Base-by-base conservation (phyloP, 257 asterid species). In the Fraxinus cuspidata region DNA sequence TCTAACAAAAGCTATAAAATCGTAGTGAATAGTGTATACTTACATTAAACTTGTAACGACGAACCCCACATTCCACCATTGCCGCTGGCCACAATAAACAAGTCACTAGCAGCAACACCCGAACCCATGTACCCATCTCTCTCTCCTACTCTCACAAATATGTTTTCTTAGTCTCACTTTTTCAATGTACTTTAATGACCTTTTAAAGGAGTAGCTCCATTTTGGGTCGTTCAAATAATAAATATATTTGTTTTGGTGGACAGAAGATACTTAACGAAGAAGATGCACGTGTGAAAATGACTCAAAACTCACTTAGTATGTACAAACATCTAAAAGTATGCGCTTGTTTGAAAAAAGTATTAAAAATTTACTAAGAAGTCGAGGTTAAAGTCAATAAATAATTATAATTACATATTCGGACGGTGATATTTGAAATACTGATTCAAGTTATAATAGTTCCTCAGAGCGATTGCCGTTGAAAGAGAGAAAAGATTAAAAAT, bases 1-100 rank as follows among this genome's bases (percentile, higher is more conserved):
- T 5, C 0, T 32, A 27, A 0, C 7, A 3, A 21, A 63, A 63
- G 27, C 21, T 23, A 4, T 35, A n/a, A 67, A 25, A 29, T 29
- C 23, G n/a, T 53, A 1, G 19, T 12, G 7, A 7, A 5, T 2
- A 11, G 31, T 9, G 31, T 31, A 12, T 47, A 83, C 92, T 85
- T 80, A 88, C 94, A 44, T 88, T 82, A 79, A 90, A 90, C 32
- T 87, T 86, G 75, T 87, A 87, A 42, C 71, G 85, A 29, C 90
- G 92, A 76, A 79, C 64, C 9, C 16, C 60, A 51, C 86, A 77
- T 47, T 84, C 85, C 63, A 83, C 90, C 74, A 77, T 38, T 34
- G 73, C 63, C 10, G 89, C 34, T 2, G 69, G 19, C 69, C 69
- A 86, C 72, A 84, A 75, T 2, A 82, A 53, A 53, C 84, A 78